A percentile compares a stretch with the other conserved stretches of the same genome.
Conservation (phyloP, 192 early-diverging fungal species). For the Coemansia sp. region DNA sequence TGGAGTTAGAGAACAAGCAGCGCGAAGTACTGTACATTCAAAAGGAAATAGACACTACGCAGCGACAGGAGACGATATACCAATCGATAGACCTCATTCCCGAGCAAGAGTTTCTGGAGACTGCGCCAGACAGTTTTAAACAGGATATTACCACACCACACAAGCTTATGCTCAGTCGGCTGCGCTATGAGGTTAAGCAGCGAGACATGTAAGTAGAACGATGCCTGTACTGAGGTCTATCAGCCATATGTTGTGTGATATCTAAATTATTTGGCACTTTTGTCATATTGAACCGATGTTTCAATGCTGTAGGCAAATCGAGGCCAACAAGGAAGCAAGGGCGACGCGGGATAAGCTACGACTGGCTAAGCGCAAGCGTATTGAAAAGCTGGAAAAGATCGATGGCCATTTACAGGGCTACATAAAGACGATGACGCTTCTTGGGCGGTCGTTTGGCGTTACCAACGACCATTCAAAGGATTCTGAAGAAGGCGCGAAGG, state of each 20-base stretch:
- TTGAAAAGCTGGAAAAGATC: conserved; percentile 46
- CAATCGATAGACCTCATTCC: conserved; percentile 42
- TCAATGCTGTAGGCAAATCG: conserved; percentile 23
- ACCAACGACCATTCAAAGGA: conserved; percentile 7
- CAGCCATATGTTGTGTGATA: not conserved
- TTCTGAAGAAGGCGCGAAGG: conserved; percentile 12
- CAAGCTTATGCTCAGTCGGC: conserved; percentile 48
- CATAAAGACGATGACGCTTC: conserved; percentile 29
- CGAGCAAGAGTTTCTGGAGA: conserved; percentile 25
- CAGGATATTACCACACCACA: conserved; percentile 32
- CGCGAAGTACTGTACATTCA: conserved; percentile 39
- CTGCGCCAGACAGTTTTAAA: conserved; percentile 34
- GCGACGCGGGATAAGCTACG: conserved; percentile 39
- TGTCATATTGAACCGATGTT: not conserved
- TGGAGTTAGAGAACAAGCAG: conserved; percentile 35
- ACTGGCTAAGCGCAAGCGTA: conserved; percentile 31
- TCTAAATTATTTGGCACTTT: not conserved
- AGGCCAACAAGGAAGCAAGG: conserved; percentile 13
- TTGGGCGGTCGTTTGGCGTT: conserved; percentile 24
- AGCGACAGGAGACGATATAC: conserved; percentile 49
- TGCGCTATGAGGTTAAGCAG: conserved; percentile 49
- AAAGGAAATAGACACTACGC: conserved; percentile 41
- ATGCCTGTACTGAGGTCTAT: not conserved
- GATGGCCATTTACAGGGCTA: conserved; percentile 37
- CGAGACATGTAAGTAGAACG: conserved; percentile 19